These are phyloP conservation scores for Cryphonectria nitschkei DNA, from an alignment of 2,329 filamentous ascomycete species.

Conservation along the genomic window DNA sequence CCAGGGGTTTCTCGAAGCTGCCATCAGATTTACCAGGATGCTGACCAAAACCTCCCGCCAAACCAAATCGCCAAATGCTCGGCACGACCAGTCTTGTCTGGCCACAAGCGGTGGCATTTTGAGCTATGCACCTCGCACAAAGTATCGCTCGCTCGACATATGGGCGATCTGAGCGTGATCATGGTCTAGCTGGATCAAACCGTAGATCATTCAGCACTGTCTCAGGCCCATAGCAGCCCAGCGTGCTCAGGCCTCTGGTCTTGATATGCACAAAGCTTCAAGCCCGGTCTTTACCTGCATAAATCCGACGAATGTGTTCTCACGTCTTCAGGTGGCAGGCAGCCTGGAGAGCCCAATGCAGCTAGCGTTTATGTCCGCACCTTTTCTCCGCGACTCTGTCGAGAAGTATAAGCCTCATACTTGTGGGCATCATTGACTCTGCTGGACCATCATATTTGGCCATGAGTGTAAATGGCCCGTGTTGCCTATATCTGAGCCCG, in stretches of 20 bases:
- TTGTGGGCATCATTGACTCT: background rate
- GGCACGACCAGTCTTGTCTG: background rate
- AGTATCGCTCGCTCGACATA: background rate
- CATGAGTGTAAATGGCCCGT: background rate
- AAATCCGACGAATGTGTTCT: background rate
- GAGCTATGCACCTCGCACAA: background rate
- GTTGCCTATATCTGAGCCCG: background rate
- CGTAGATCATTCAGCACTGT: background rate
- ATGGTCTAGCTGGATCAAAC: too few species aligned
- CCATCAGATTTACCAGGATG: background rate
- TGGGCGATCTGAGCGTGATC: too few species aligned
- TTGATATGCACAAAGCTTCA: background rate
- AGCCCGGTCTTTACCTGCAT: background rate
- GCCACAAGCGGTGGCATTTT: too few species aligned
- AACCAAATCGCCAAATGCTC: background rate
- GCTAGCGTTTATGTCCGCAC: slow-evolving; percentile 4
- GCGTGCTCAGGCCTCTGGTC: background rate
- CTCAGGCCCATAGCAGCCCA: background rate
- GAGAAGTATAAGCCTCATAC: background rate
- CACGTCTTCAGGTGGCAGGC: background rate
- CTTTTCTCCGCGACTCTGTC: background rate
- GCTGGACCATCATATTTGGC: background rate
- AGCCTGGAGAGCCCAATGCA: background rate
- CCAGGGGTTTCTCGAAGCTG: slow-evolving; percentile 19
- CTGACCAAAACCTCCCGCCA: background rate